These are phyloP conservation scores for Sicyos baderoa DNA, from an alignment of 306 rosid genomes.

Conservation along the genomic window DNA sequence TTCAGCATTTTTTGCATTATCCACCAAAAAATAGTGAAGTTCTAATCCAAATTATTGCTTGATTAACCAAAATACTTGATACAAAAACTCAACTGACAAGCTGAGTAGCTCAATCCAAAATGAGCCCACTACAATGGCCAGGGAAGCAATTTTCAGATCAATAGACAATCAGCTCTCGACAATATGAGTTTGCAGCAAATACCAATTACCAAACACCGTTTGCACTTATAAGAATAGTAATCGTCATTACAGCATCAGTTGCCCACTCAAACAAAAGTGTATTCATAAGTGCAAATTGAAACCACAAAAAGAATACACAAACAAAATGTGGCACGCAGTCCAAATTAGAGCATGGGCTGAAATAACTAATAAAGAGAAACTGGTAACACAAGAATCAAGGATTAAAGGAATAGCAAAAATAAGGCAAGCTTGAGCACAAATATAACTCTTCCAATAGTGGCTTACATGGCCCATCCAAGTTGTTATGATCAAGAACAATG, in stretches of 20 bases:
- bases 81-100: neutral
- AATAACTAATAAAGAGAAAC: too few relatives aligned
- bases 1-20: neutral
- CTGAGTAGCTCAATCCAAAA: neutral
- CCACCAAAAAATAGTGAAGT: neutral
- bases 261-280: neutral
- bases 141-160: neutral
- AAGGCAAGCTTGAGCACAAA: neutral
- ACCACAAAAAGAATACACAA: neutral
- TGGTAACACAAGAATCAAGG: too few relatives aligned
- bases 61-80: neutral
- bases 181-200: neutral
- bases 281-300: neutral
- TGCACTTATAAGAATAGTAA: neutral
- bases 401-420: neutral
- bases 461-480: neutral
- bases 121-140: too few relatives aligned
- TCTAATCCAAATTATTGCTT: neutral
- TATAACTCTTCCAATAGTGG: neutral
- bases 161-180: neutral
- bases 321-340: neutral
- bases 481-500: constrained; percentile 2
- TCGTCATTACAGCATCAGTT: neutral
- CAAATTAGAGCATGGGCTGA: neutral
- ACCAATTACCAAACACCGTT: neutral